Base-by-base conservation (phyloP, 73 alveolate species). In the Uronychia setigera region DNA sequence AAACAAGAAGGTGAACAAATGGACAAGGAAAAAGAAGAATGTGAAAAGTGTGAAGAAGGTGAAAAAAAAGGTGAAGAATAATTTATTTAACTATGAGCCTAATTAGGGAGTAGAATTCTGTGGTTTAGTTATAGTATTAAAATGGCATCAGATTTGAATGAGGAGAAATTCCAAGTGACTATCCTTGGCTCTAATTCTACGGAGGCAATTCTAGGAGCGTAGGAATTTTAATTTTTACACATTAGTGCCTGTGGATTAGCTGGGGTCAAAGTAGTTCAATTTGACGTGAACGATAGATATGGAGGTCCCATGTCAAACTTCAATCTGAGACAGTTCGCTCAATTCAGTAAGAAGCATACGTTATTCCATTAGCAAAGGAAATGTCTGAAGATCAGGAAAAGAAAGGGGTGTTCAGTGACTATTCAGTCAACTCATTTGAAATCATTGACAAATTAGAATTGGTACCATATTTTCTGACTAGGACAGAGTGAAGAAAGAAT, bases 271-370 rank as follows among this genome's bases (percentile, higher is more conserved):
- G 88, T 89, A 19, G 26, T 84, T 57, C 87, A 84, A 31, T 29
- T 89, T 11, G 95, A 89, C 78, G 33, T 75, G 33, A 58, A 76
- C 28, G 92, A 84, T 76, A 58, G 92, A 31, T 89, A 89, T 60
- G 95, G 95, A 32, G 95, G 95, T 0, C 60, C 77, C 59, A 58
- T 89, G 26, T 32, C 81, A 33, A 89, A 89, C 85, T 89, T 89
- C 76, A 78, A 77, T 29, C 59, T 89, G 35, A 89, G 84, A 78
- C 85, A 89, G 58, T 89, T 77, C 78, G 76, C 67, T 31, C n/a
- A 89, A 59, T 89, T 78, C 58, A 58, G 86, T 58, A 76, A 35
- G n/a, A 28, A 31, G 58, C 59, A 19, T 29, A 32, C 78, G 29
- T 29, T 32, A n/a, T 28, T 13, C 19, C 26, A 31, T 19, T 19